Conservation (phyloP, 78 protist species). For the Isochrysis galbana region DNA sequence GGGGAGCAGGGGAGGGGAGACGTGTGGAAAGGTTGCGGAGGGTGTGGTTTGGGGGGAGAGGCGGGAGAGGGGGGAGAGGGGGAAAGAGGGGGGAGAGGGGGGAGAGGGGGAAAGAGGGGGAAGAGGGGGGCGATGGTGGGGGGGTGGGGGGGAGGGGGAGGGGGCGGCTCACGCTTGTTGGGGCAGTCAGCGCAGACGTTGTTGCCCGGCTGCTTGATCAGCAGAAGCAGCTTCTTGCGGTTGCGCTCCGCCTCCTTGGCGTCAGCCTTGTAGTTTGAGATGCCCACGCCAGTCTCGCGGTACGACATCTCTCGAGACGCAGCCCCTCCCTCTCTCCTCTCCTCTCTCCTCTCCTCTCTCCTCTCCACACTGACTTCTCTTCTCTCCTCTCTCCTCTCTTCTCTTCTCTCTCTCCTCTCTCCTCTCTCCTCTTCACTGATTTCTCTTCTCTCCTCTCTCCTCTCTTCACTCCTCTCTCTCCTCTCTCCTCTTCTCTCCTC, state of each 20-base stretch:
- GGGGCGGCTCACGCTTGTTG: not conserved
- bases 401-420: no score
- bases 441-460: no score
- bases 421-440: no score
- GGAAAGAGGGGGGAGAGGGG: not conserved
- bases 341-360: no score
- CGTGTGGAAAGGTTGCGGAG: not conserved
- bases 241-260: not conserved
- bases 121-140: not conserved
- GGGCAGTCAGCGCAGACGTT: constrained; percentile 56
- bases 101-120: not conserved
- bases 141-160: not conserved
- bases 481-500: no score
- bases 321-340: no score
- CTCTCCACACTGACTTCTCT: no score
- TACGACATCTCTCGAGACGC: no score
- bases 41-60: not conserved
- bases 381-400: no score
- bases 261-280: constrained; percentile 7
- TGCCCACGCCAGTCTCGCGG: no score
- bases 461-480: no score
- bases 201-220: constrained; percentile 48
- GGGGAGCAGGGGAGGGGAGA: not conserved
- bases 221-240: not conserved
- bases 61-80: not conserved